A percentile compares a stretch with the other conserved stretches of the same genome.
phyloP scores from a whole-genome alignment of 768 basidiomycete species.

The Hypsizygus marmoreus region DNA sequence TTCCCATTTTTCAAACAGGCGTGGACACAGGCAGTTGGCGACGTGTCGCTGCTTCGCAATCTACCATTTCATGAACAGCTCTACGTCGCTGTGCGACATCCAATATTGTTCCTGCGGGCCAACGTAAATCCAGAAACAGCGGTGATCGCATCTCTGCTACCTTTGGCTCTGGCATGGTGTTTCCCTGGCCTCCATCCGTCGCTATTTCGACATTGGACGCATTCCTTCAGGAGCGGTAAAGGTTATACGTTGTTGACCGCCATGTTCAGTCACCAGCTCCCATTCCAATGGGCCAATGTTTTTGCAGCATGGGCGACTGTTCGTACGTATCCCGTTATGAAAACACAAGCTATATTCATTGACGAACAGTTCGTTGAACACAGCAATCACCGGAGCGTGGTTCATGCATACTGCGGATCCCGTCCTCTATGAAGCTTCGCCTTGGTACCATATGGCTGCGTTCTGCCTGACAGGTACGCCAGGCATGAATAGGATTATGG shows the following conservation, averaged over 20 bases:
- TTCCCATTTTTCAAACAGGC: too few relatives aligned
- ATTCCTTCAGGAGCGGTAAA: slow-evolving; percentile 9
- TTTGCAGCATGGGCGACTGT: slow-evolving; percentile 6
- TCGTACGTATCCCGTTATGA: neutral
- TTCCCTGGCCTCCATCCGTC: slow-evolving; percentile 6
- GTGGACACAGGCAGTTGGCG: too few relatives aligned
- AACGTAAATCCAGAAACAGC: slow-evolving; percentile 3
- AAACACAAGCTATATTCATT: neutral
- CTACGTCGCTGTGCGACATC: too few relatives aligned
- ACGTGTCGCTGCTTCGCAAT: too few relatives aligned
- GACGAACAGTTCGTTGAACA: neutral
- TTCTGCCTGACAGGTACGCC: slow-evolving; percentile 11
- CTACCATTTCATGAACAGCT: too few relatives aligned
- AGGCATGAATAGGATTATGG: too few relatives aligned
- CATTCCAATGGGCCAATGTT: slow-evolving; percentile 8
- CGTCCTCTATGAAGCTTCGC: slow-evolving; percentile 5
- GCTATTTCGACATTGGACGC: slow-evolving; percentile 8
- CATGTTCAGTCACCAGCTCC: slow-evolving; percentile 9
- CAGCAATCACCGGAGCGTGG: slow-evolving; percentile 6
- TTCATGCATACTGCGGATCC: slow-evolving; percentile 2
- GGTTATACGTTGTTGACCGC: slow-evolving; percentile 10
- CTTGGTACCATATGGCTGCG: slow-evolving; percentile 10
- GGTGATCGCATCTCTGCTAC: neutral
- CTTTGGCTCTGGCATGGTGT: slow-evolving; percentile 6
- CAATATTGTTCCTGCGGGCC: slow-evolving; percentile 1